phyloP scores from a whole-genome alignment of 352 stramenopile genomes.

The Phytophthora tentaculata region DNA sequence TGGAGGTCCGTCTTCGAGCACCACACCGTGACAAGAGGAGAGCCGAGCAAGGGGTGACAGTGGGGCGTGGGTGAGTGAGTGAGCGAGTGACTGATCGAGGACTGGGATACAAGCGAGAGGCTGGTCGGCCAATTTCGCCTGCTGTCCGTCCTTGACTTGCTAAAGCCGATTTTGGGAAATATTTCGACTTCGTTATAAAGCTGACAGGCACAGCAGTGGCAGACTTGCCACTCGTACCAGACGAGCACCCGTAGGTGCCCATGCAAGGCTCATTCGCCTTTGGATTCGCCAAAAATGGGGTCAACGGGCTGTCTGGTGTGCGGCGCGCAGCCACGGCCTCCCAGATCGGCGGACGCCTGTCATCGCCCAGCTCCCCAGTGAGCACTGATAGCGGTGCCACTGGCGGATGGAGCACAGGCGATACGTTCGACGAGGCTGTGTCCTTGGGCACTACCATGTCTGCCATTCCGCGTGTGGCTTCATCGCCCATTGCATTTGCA shows the following conservation, averaged over 20 bases:
- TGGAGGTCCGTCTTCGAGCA: not conserved
- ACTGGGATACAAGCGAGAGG: slow-evolving; percentile 14
- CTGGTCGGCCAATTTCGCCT: slow-evolving; percentile 4
- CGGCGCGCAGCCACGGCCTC: slow-evolving; percentile 67
- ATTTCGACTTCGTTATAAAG: not conserved
- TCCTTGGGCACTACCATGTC: slow-evolving; percentile 6
- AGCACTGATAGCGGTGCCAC: slow-evolving; percentile 13
- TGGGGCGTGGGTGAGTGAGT: not conserved
- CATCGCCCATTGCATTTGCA: slow-evolving; percentile 38
- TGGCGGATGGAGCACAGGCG: slow-evolving; percentile 7
- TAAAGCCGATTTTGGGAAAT: slow-evolving; percentile 1
- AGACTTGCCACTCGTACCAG: not conserved
- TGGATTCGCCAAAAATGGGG: slow-evolving; percentile 66
- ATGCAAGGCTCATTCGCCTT: slow-evolving; percentile 70
- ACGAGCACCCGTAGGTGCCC: no score
- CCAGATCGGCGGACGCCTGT: slow-evolving; percentile 54
- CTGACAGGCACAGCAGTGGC: slow-evolving; percentile 8
- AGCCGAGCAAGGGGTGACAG: slow-evolving; percentile 9
- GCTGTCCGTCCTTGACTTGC: slow-evolving; percentile 11
- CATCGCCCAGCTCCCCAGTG: slow-evolving; percentile 42
- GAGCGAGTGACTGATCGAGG: slow-evolving; percentile 2
- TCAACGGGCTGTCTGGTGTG: slow-evolving; percentile 58
- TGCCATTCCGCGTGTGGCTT: slow-evolving; percentile 31
- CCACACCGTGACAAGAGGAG: not conserved
- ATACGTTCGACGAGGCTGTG: slow-evolving; percentile 25